Evolutionary conservation across 371 early-diverging fungal species (phyloP), one percentile per base, ranked within the genome.

Genomic region (Parasitella parasitica): DNA sequence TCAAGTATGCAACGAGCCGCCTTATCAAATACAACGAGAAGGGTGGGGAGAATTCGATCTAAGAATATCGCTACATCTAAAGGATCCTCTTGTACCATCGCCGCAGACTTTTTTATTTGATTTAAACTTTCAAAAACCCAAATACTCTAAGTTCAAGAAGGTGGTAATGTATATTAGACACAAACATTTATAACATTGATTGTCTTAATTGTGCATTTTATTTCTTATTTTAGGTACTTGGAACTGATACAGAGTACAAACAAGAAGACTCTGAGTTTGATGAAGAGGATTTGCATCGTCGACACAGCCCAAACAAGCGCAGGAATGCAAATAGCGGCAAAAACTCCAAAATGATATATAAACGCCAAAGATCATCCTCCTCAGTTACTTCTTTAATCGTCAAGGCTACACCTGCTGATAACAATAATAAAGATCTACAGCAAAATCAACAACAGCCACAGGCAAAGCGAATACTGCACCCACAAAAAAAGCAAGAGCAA

Each of bases 1-100:
- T n/a, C n/a, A n/a, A 60, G 61, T 41, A 0, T 18, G 39, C 4
- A 28, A 15, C 20, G 15, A 53, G 2, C 53, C 52, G 6, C 61
- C 61, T 4, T 60, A 41, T 34, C 5, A n/a, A 6, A 12, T 60
- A n/a, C 39, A 43, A 34, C 27, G n/a, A 24, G 22, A 18, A 34
- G 61, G 61, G 1, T 60, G 61, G 61, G 61, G 61, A 0, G 61
- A 52, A 34, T 60, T 53, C 26, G 43, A 52, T 53, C 22, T 60
- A 27, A 1, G 4, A 1, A 41, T 60, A 5, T 8, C 22, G 1
- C 11, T 60, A 9, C 22, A 43, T 28, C 38, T 60, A 11, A 41
- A 15, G 2, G 34, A 39, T 39, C 7, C 3, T 18, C 3, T 3
- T n/a, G 6, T 53, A 7, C 32, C 53, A 16, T 26, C 55, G 43